Evolutionary conservation across 1,139 yeast genomes (phyloP), one percentile per base, ranked within the genome.

Genomic region (Geotrichum bryndzae): DNA sequence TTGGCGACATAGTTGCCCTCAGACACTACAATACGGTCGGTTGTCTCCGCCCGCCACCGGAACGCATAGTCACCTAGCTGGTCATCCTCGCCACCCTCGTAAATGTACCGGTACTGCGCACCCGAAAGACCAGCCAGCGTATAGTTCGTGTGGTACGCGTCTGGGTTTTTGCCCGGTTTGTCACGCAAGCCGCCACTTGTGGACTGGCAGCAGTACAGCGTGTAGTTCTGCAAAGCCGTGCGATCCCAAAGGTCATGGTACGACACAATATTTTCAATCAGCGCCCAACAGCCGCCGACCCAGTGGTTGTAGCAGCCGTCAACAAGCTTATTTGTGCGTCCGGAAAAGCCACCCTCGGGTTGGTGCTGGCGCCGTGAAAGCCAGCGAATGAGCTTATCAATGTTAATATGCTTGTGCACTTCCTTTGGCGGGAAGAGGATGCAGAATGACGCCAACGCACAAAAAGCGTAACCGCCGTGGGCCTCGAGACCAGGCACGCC

Each of bases 271-370:
- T 81, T 76, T 64, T 89, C 94, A 11, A 90, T 68, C 52, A 92
- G 74, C 0, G 90, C 85, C 67, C 82, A 79, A 54, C 86, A 71
- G 0, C 90, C 96, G 0, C 99, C 99, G 1, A 92, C 87, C 99
- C 99, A 94, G 73, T 88, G 95, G 70, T 92, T 85, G 73, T 95
- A 95, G 73, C 99, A 95, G 0, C 96, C 97, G 73, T 95, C 99
- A 0, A 94, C 98, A 53, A 95, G 79, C 73, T 95, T 95, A 72
- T 94, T 92, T 0, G 96, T 84, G 62, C 99, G 82, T 0, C 99
- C 99, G 10, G 86, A 82, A 56, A 92, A 82, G 0, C 98, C 97
- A 7, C 96, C 96, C 71, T 91, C 97, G 7, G 84, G 73, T 45
- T 77, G 77, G 63, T 80, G 77, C 71, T 94, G 99, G 53, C 96